Evolutionary conservation across 768 basidiomycete genomes (phyloP), one percentile per base, ranked within the genome.

Genomic region (Suillus spraguei): DNA sequence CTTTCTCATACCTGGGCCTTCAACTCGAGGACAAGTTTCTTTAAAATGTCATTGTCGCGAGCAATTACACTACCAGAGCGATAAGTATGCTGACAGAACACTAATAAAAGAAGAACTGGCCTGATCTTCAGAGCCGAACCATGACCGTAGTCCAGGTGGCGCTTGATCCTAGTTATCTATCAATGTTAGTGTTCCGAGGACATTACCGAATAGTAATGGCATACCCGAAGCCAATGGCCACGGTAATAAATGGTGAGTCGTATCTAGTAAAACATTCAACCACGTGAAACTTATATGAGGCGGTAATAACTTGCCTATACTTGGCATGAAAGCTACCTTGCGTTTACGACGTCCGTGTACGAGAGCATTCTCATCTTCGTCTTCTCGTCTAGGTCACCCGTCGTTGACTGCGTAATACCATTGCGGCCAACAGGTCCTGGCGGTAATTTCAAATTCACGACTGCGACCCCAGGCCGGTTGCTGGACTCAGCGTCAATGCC

Each of bases 391-490:
- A 93, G 63, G 70, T 94, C 91, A 32, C 92, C 92, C 8, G 88
- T 81, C 0, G 90, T 91, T 41, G 84, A 80, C 67, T 88, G 83
- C 59, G 81, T 87, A 67, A 93, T 78, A 55, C 86, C 85, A 65
- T 82, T 85, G 47, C 90, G 86, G 59, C 85, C 83, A 20, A 85
- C 79, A 7, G n/a, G 90, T 83, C 55, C 92, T 89, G 16, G 93
- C 94, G 16, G 91, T 94, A 66, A 94, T 94, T 74, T 94, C 92
- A 72, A 94, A 94, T 74, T 94, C 93, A 52, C 93, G 83, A 74
- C 91, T 92, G 54, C 89, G 86, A 7, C 91, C 91, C 91, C 92
- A 94, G 28, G 92, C 90, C 14, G 93, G 93, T 89, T 94, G 93
- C 92, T 94, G 74, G 14, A 53, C 36, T 46, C 28, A 47, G 41